Evolutionary conservation across 495 filamentous ascomycete species (phyloP), one percentile per base, ranked within the genome.

Genomic region (Eremomyces bilateralis): DNA sequence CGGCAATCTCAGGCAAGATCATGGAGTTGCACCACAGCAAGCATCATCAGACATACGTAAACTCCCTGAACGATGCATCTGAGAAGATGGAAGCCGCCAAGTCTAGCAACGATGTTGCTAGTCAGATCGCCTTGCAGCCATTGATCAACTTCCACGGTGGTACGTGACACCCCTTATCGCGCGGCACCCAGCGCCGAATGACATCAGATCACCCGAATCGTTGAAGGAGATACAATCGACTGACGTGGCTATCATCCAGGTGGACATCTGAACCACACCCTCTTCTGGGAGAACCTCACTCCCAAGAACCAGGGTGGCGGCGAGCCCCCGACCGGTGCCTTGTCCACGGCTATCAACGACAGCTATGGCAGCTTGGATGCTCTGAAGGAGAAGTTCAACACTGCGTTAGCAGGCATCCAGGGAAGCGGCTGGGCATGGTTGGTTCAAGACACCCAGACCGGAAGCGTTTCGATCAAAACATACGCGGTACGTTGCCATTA

Each of bases 121-220:
- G 72, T 24, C 75, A 82, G 44, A 84, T 92, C 45, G 65, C 76
- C 5, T 58, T 90, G 28, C 81, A 84, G 49, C 76, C 84, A 0
- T 53, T 80, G 37, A 74, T 97, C 62, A 95, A 90, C 67, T 97
- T 97, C 69, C 71, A 97, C 60, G 88, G 90, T 34, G 83, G 80
- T 49, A 31, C 15, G 35, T 39, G 11, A 21, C 30, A 21, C 19
- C 22, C 25, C 34, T 16, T 22, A n/a, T n/a, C n/a, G n/a, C n/a
- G n/a, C n/a, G n/a, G n/a, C n/a, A n/a, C n/a, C n/a, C n/a, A n/a
- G n/a, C n/a, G n/a, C n/a, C n/a, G n/a, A n/a, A n/a, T n/a, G n/a
- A n/a, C n/a, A n/a, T n/a, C n/a, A n/a, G n/a, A n/a, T n/a, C n/a
- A n/a, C n/a, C n/a, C n/a, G n/a, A n/a, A n/a, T n/a, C n/a, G n/a